Percentiles rank a stretch among this genome's conserved stretches.
Conservation (phyloP, 2,329 filamentous ascomycete genomes). For the Myriosclerotinia scirpicola region DNA sequence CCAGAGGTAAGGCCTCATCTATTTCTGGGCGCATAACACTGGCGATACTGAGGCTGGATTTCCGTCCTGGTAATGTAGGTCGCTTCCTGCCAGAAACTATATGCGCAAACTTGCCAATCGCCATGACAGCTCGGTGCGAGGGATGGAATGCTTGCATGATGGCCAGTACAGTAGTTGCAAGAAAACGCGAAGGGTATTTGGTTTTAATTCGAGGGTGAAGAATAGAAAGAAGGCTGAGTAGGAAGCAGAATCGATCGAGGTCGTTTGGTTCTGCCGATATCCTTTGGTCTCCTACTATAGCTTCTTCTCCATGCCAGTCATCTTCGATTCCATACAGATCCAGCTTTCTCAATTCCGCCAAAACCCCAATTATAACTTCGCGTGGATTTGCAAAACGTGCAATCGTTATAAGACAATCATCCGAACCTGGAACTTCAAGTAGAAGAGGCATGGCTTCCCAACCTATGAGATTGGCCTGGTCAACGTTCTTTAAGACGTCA, state of each 20-base stretch:
- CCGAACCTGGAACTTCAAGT: conserved; percentile 65
- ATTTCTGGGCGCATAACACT: conserved; percentile 55
- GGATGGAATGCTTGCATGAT: conserved; percentile 65
- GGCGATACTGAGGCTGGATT: conserved; percentile 57
- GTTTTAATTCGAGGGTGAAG: conserved; percentile 74
- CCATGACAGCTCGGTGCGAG: conserved; percentile 65
- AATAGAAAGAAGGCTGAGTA: conserved; percentile 71
- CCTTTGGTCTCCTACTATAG: too few relatives aligned
- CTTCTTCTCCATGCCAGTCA: too few relatives aligned
- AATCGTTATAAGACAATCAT: conserved; percentile 70
- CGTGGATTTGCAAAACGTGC: conserved; percentile 76
- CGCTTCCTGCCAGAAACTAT: conserved; percentile 64
- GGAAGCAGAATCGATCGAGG: conserved; percentile 64
- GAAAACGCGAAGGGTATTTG: conserved; percentile 74
- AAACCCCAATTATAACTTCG: conserved; percentile 78
- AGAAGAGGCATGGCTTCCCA: conserved; percentile 82
- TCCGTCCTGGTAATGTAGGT: conserved; percentile 59
- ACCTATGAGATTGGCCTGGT: conserved; percentile 73
- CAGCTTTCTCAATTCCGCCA: conserved; percentile 66
- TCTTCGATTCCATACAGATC: conserved; percentile 46
- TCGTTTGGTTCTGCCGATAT: too few relatives aligned
- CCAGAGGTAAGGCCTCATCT: too few relatives aligned
- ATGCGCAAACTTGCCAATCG: too few relatives aligned
- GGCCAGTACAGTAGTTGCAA: conserved; percentile 73
- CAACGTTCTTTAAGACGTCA: conserved; percentile 64